These are phyloP conservation scores for Metschnikowia vanudenii DNA, from an alignment of 805 yeast species.

Conservation along the genomic window DNA sequence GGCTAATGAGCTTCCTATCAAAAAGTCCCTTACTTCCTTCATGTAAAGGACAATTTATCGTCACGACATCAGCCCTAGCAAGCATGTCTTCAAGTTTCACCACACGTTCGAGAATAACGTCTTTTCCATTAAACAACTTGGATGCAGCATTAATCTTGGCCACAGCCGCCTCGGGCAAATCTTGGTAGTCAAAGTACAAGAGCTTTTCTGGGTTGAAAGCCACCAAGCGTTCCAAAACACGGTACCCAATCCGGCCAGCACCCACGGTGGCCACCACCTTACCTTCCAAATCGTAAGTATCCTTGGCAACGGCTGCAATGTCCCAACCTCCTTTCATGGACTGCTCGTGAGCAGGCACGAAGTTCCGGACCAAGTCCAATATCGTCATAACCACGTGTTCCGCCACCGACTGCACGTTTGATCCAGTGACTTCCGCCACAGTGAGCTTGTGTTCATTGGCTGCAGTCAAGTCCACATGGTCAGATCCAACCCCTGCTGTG, in stretches of 20 bases:
- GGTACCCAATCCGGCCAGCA: conserved; percentile 77
- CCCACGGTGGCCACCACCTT: conserved; percentile 80
- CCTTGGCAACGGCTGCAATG: conserved; percentile 69
- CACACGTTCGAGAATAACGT: conserved; percentile 54
- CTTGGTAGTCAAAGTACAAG: conserved; percentile 73
- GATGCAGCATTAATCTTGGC: conserved; percentile 38
- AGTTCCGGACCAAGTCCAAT: conserved; percentile 68
- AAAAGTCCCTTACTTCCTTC: conserved; percentile 65
- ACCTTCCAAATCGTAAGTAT: conserved; percentile 71
- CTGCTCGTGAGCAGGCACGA: conserved; percentile 75
- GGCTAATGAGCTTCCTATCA: conserved; percentile 61
- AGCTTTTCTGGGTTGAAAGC: conserved; percentile 76
- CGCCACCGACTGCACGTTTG: conserved; percentile 77
- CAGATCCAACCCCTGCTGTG: conserved; percentile 86
- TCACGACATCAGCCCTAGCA: conserved; percentile 65
- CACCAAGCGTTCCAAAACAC: conserved; percentile 66
- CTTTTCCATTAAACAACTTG: conserved; percentile 44
- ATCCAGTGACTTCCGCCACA: conserved; percentile 80
- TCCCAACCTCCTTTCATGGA: conserved; percentile 65
- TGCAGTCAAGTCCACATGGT: conserved; percentile 71
- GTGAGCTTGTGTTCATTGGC: conserved; percentile 62
- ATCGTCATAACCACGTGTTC: conserved; percentile 79
- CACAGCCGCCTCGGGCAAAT: conserved; percentile 52
- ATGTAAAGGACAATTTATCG: conserved; percentile 76
- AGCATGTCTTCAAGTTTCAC: conserved; percentile 64